Percentiles rank a stretch among this genome's conserved stretches.
Conservation (phyloP, 129 eudicot genomes). For the Oenanthe sinensis region DNA sequence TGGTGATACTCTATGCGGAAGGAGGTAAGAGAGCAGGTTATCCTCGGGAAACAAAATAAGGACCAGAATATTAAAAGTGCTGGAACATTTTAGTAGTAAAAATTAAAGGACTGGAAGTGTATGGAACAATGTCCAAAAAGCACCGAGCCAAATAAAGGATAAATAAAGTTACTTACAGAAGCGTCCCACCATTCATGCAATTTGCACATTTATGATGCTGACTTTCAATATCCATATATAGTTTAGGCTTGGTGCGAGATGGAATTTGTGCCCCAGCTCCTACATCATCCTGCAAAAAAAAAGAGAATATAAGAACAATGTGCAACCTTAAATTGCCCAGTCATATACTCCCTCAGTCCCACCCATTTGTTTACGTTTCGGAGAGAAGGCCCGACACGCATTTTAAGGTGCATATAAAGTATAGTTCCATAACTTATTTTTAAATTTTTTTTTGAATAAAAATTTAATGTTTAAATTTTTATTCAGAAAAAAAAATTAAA, state of each 20-base stretch:
- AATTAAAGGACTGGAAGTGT: neutral
- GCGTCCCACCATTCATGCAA: constrained; percentile 23
- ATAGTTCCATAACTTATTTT: no score
- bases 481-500: no score
- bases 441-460: no score
- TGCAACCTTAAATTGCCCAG: neutral
- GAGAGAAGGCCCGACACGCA: no score
- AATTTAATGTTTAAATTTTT: no score
- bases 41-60: neutral
- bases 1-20: neutral
- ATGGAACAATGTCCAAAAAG: constrained; percentile 5
- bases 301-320: neutral
- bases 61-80: neutral
- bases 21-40: neutral
- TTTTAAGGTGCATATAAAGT: no score
- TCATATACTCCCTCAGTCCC: no score
- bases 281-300: constrained; percentile 2
- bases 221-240: constrained; percentile 7
- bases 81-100: neutral
- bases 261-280: constrained; percentile 5
- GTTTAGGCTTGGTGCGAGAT: constrained; percentile 4
- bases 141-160: constrained; percentile 1
- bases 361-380: no score
- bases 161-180: constrained; percentile 23
- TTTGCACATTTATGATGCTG: constrained; percentile 1